Percentiles rank a stretch among this genome's conserved stretches.
Evolutionary conservation across 2,329 filamentous ascomycete genomes (phyloP).

Genomic region (Exserohilum rostratum): DNA sequence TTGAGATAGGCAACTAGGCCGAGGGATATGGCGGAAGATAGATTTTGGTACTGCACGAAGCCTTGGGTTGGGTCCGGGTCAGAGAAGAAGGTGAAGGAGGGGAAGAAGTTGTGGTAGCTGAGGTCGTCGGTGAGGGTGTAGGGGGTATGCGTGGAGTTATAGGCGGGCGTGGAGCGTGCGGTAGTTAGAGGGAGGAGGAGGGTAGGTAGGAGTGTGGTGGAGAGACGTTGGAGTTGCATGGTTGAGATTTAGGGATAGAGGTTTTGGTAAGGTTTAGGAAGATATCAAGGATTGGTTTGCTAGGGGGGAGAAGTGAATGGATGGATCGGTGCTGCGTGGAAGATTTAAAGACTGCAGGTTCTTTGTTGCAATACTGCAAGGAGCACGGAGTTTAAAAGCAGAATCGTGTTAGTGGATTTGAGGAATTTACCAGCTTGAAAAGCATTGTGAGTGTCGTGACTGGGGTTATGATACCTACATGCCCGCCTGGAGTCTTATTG

Average conservation of each 20-base stretch:
- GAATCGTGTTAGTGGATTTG: too few species aligned
- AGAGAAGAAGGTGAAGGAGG: conserved; percentile 39
- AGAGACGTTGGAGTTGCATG: conserved; percentile 1
- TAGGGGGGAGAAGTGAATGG: not conserved
- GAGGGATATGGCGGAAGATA: conserved; percentile 16
- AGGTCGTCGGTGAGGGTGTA: conserved; percentile 39
- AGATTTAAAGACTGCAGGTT: not conserved
- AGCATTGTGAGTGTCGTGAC: too few species aligned
- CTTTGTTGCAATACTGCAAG: not conserved
- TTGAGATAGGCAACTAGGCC: conserved; percentile 28
- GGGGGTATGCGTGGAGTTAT: not conserved
- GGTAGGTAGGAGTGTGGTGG: conserved; percentile 17
- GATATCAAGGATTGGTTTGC: not conserved
- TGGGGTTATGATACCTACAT: too few species aligned
- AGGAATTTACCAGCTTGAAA: too few species aligned
- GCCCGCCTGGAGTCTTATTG: too few species aligned
- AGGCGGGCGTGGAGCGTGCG: conserved; percentile 3
- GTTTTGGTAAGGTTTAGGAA: not conserved
- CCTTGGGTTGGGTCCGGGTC: conserved; percentile 37
- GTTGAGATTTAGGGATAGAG: not conserved
- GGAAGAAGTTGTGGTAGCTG: conserved; percentile 42
- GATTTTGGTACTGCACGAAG: conserved; percentile 39
- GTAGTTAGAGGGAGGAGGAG: conserved; percentile 2
- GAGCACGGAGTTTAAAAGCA: too few species aligned
- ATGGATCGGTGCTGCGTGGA: too few species aligned